Conservation (phyloP, 371 early-diverging fungal species). For the Mortierella sp. region DNA sequence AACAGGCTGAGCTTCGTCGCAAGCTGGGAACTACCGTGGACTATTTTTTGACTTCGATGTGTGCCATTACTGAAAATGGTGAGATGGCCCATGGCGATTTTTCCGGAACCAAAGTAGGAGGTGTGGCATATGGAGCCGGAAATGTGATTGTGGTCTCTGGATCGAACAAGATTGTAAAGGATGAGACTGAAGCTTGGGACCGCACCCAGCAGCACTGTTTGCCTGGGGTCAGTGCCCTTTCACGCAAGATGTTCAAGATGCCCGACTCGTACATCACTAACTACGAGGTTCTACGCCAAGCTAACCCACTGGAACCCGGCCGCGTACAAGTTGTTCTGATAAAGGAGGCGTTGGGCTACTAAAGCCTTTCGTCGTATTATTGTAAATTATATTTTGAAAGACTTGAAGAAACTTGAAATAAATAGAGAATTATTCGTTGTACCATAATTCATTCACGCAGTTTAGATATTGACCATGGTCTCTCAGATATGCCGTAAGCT, state of each 20-base stretch:
- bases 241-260: constrained; percentile 32
- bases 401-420: no score
- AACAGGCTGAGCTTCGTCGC: constrained; percentile 31
- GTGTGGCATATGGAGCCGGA: constrained; percentile 24
- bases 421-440: no score
- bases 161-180: constrained; percentile 56
- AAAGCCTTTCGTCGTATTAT: neutral
- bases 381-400: neutral
- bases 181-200: constrained; percentile 33
- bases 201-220: constrained; percentile 30
- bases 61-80: constrained; percentile 42
- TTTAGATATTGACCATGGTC: no score
- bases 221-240: constrained; percentile 40
- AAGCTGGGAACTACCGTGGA: constrained; percentile 29
- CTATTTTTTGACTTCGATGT: constrained; percentile 35
- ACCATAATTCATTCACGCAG: no score
- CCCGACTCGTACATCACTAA: constrained; percentile 31
- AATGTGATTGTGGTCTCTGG: constrained; percentile 54
- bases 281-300: constrained; percentile 29
- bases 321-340: constrained; percentile 36
- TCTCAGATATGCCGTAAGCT: no score
- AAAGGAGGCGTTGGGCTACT: constrained; percentile 50
- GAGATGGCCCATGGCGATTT: constrained; percentile 35
- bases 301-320: constrained; percentile 21
- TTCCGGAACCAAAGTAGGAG: constrained; percentile 36